phyloP scores from a whole-genome alignment of 2,329 filamentous ascomycete genomes.

The Penicillium psychrosexuale region DNA sequence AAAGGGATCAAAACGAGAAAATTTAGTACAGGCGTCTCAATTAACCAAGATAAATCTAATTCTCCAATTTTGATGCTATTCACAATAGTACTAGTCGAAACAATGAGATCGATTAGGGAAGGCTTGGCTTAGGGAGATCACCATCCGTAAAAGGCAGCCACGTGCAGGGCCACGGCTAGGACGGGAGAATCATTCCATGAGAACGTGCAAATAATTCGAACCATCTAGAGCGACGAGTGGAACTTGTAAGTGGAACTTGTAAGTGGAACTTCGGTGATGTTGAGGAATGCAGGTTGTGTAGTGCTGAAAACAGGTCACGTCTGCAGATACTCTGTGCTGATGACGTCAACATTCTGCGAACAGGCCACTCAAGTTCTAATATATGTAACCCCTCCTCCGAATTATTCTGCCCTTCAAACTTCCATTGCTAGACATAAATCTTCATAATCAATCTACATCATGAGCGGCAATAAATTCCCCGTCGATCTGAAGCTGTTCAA shows the following conservation, averaged over 20 bases:
- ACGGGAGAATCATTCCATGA: background rate
- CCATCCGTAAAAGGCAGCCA: background rate
- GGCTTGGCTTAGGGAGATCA: background rate
- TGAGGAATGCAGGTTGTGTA: background rate
- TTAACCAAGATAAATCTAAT: no score
- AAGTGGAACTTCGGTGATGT: background rate
- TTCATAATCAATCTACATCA: background rate
- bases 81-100: no score
- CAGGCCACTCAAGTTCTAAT: background rate
- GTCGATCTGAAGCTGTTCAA: slow-evolving; percentile 37
- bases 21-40: no score
- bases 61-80: background rate
- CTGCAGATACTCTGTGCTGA: background rate
- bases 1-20: background rate
- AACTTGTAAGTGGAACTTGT: background rate
- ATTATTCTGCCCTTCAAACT: background rate
- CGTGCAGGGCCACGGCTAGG: background rate
- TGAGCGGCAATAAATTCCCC: slow-evolving; percentile 25
- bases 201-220: background rate
- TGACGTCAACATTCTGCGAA: slow-evolving; percentile 6
- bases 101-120: no score
- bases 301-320: slow-evolving; percentile 5
- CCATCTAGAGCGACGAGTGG: background rate
- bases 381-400: background rate
- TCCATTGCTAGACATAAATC: background rate